Evolutionary conservation across 371 early-diverging fungal species (phyloP), one percentile per base, ranked within the genome.

Genomic region (Mucor sp.): DNA sequence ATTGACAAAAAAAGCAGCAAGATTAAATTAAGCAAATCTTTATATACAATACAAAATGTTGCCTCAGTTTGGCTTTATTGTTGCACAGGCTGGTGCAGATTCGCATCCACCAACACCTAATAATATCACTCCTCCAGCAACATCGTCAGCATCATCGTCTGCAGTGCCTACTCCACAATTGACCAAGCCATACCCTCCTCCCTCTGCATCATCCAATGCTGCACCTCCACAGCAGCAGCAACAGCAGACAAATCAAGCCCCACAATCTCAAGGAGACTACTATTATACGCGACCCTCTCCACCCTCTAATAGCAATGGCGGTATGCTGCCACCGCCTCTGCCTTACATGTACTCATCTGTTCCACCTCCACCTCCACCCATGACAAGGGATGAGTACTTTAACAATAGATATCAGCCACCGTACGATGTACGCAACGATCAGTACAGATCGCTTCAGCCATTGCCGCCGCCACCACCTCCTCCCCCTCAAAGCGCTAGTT

Each of bases 51-150:
- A 25, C 25, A 35, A 28, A 47, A 81, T 97, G 97, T 47, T 98
- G 74, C 80, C 89, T 76, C 79, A 82, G 72, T 79, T 82, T 74
- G 80, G 80, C 60, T 82, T 74, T 66, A 76, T 82, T 65, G 72
- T 82, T 50, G 82, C 82, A 56, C 82, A 82, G 71, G 82, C 82
- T 44, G 82, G 82, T 56, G 82, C 82, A 32, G 81, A 80, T 69
- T 72, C 77, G 43, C 74, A 61, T 63, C 62, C 70, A 65, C 39
- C 59, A 14, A 23, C 30, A 25, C 53, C 53, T 27, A 53, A 53
- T 53, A 53, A 53, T 27, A 53, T 25, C 55, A 65, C 44, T 11
- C 53, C 62, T 28, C 41, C 68, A 61, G 56, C 60, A 30, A 43
- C 43, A 58, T 8, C 68, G 60, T 60, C 63, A 23, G 27, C 53